These are phyloP conservation scores for Rhodotorula toruloides DNA, from an alignment of 768 basidiomycete species.

Conservation along the genomic window DNA sequence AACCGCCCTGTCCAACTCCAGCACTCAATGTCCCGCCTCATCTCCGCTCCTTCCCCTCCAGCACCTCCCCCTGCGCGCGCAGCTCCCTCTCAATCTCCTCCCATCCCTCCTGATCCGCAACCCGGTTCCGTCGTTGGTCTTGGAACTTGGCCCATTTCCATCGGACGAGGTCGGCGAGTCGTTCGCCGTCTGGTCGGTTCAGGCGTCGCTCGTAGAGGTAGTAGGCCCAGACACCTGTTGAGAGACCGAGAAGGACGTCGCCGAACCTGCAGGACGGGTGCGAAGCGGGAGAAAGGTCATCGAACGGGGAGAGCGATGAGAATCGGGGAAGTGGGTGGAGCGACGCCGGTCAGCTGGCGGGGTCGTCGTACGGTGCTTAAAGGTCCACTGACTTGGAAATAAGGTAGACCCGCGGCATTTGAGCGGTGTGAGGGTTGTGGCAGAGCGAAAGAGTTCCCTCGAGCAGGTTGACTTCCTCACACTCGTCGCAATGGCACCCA, in stretches of 20 bases:
- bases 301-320: not conserved
- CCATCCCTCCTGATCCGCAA: constrained; percentile 3
- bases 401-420: constrained; percentile 6
- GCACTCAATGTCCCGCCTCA: not conserved
- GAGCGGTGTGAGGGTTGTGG: not conserved
- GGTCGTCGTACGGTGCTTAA: rapidly evolving
- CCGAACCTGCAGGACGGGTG: not conserved
- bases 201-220: constrained; percentile 17
- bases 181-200: not conserved
- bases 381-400: not conserved
- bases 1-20: no score
- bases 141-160: constrained; percentile 14
- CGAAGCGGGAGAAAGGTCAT: not conserved
- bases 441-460: not conserved
- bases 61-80: not conserved
- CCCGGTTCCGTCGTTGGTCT: not conserved
- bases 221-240: constrained; percentile 20
- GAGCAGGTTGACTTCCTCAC: not conserved
- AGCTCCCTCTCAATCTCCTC: constrained; percentile 11
- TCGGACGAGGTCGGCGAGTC: constrained; percentile 7
- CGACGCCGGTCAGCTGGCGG: not conserved
- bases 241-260: constrained; percentile 11
- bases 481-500: not conserved
- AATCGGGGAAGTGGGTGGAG: not conserved
- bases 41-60: no score